These are phyloP conservation scores for Penicillium sp. DNA, from an alignment of 2,329 filamentous ascomycete species.

Conservation along the genomic window DNA sequence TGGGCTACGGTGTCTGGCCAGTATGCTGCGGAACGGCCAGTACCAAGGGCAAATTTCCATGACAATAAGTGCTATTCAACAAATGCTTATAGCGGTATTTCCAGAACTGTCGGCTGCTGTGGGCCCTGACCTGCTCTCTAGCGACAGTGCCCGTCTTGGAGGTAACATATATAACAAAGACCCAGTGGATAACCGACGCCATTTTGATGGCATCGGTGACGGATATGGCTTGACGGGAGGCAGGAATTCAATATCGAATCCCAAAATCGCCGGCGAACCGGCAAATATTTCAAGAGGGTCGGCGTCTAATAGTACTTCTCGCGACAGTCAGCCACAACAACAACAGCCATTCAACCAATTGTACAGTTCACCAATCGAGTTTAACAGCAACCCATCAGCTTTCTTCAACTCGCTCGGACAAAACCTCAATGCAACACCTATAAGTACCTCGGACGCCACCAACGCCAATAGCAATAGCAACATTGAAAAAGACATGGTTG, in stretches of 20 bases:
- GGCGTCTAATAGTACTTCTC: not conserved
- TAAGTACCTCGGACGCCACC: constrained; percentile 1
- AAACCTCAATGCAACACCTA: constrained; percentile 12
- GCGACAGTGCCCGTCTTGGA: not conserved
- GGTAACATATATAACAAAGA: not conserved
- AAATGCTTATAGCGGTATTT: constrained; percentile 29
- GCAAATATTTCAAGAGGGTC: not conserved
- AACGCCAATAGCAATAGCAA: constrained; percentile 10
- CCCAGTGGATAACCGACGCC: not conserved
- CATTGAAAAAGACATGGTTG: constrained; percentile 24
- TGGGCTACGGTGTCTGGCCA: constrained; percentile 32
- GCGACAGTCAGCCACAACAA: not conserved
- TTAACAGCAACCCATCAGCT: constrained; percentile 10
- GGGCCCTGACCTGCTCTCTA: constrained; percentile 6
- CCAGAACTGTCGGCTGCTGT: constrained; percentile 26
- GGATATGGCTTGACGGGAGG: not conserved
- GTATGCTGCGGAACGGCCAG: constrained; percentile 31
- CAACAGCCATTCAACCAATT: not conserved
- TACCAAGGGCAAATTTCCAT: constrained; percentile 18
- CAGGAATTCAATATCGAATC: not conserved
- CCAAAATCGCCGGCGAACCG: not conserved
- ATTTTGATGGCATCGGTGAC: not conserved
- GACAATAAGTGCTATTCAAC: constrained; percentile 30
- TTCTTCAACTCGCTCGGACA: constrained; percentile 15
- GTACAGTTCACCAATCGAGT: not conserved